Base-by-base conservation (phyloP, 495 filamentous ascomycete species). In the Xylaria scruposa region DNA sequence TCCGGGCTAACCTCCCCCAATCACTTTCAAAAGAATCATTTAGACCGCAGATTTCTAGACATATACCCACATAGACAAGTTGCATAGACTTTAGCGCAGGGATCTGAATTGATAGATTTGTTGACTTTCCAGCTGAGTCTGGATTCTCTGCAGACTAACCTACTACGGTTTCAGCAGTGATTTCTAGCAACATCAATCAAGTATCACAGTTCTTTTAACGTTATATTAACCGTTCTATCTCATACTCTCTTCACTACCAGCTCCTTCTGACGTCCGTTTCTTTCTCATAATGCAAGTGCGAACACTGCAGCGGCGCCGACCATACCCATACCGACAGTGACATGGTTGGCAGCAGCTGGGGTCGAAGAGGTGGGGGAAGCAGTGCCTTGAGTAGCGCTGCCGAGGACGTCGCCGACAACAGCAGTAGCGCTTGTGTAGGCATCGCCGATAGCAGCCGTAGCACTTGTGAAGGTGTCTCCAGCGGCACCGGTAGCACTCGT, bases 1-100 rank as follows among this genome's bases (percentile, higher is more conserved):
- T 61, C 70, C 82, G 15, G 83, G 84, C 68, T 87, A 72, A 73
- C 44, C 67, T 10, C 49, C 15, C 74, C 64, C 74, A 67, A 66
- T 38, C n/a, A 21, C 67, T 49, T 56, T 8, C 9, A 15, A 56
- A 36, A 56, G 49, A 54, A 56, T 29, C 13, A 31, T 31, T 61
- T 33, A 66, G 44, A 59, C 17, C 49, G n/a, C 53, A 29, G n/a
- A 40, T 31, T 38, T 36, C 21, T 59, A 69, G 44, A 71, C 2
- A 54, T 10, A 62, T 49, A 63, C 58, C 36, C 33, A 44, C 24
- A 65, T 44, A 58, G 33, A 44, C 51, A 46, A 44, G 40, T 31
- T n/a, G 24, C 42, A 61, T 70, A 70, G 67, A 70, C 46, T 17
- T 19, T 15, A 24, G 24, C 13, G 19, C 31, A 31, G 49, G 10